Percentiles rank a stretch among this genome's conserved stretches.
Conservation (phyloP, 2,329 filamentous ascomycete genomes). For the Cladosporium sp. region DNA sequence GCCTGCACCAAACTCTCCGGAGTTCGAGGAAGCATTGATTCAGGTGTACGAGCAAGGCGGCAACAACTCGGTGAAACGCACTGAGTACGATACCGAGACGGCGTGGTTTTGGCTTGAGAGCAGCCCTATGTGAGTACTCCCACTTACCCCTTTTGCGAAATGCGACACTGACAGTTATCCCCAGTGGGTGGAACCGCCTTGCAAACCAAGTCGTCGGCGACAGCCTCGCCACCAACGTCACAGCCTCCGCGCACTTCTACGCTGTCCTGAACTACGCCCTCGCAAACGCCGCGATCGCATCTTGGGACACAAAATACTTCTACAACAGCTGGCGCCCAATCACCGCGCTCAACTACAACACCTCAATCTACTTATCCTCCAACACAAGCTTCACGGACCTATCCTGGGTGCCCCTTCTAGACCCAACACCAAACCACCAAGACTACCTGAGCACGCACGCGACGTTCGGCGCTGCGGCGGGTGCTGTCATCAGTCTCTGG, state of each 20-base stretch:
- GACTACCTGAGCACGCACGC: slow-evolving; percentile 29
- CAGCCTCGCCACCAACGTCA: slow-evolving; percentile 21
- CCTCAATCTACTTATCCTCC: slow-evolving; percentile 22
- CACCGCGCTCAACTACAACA: slow-evolving; percentile 18
- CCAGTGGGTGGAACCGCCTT: slow-evolving; percentile 24
- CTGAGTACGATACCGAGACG: slow-evolving; percentile 23
- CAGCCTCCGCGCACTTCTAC: slow-evolving; percentile 26
- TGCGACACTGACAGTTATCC: neutral
- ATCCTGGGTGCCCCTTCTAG: slow-evolving; percentile 25
- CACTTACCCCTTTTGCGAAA: too few relatives aligned
- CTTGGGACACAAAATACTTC: slow-evolving; percentile 25
- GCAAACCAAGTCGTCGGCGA: slow-evolving; percentile 23
- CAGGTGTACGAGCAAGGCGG: slow-evolving; percentile 24
- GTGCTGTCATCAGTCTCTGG: slow-evolving; percentile 22
- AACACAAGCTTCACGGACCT: slow-evolving; percentile 20
- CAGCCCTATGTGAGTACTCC: slow-evolving; percentile 17
- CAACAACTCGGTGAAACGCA: slow-evolving; percentile 24
- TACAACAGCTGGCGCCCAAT: slow-evolving; percentile 27
- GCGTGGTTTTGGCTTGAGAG: slow-evolving; percentile 29
- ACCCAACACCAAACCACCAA: slow-evolving; percentile 25
- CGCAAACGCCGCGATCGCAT: slow-evolving; percentile 27
- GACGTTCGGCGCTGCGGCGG: slow-evolving; percentile 26
- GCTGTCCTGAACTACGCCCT: slow-evolving; percentile 28
- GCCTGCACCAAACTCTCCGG: slow-evolving; percentile 19
- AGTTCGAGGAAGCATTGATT: slow-evolving; percentile 21